A percentile compares a stretch with the other conserved stretches of the same genome.
These are phyloP conservation scores for Debaryomyces prosopidis DNA, from an alignment of 805 yeast species.

Conservation along the genomic window DNA sequence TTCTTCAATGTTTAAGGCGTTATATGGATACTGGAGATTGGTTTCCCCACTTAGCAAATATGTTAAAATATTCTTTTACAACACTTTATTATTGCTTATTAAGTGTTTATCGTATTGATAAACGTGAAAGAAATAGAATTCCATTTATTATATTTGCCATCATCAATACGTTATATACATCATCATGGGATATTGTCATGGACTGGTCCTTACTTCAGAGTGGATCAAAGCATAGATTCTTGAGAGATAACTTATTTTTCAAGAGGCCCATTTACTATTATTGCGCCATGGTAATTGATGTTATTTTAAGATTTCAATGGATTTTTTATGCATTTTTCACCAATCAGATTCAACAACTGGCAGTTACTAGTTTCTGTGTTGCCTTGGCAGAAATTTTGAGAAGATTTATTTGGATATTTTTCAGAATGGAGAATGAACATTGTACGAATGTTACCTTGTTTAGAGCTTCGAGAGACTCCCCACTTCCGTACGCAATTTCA, in stretches of 20 bases:
- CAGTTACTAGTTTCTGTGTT: constrained; percentile 77
- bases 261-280: constrained; percentile 56
- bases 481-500: constrained; percentile 70
- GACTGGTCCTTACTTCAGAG: constrained; percentile 91
- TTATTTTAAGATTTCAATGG: constrained; percentile 86
- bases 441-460: constrained; percentile 82
- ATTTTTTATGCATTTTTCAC: constrained; percentile 81
- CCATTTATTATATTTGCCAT: constrained; percentile 73
- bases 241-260: constrained; percentile 73
- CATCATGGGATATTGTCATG: constrained; percentile 90
- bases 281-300: constrained; percentile 69
- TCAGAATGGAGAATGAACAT: constrained; percentile 96
- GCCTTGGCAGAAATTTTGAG: constrained; percentile 82
- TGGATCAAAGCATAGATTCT: constrained; percentile 52
- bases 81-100: constrained; percentile 68
- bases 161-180: constrained; percentile 66
- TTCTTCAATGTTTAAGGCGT: constrained; percentile 88
- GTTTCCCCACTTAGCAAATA: constrained; percentile 95
- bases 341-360: constrained; percentile 79
- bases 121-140: constrained; percentile 42
- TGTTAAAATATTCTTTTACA: constrained; percentile 70
- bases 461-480: constrained; percentile 85
- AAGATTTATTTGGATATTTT: constrained; percentile 85
- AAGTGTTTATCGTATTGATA: constrained; percentile 74
- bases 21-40: constrained; percentile 90